These are phyloP conservation scores for Paecilomyces dactylethromorphus DNA, from an alignment of 2,329 filamentous ascomycete species.

Conservation along the genomic window DNA sequence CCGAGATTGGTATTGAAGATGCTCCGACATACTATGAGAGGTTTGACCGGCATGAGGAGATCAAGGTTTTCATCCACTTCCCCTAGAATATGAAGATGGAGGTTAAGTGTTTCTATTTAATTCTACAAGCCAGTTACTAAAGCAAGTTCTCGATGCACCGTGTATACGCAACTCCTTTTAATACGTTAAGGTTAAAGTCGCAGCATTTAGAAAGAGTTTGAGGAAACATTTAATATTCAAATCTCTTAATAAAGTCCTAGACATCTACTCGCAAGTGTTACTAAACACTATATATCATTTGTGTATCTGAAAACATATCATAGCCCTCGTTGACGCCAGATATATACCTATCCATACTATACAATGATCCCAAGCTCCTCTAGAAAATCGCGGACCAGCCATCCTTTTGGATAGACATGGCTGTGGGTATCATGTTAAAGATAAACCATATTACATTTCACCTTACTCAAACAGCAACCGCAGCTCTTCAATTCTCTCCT, in stretches of 20 bases:
- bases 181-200: too few relatives aligned
- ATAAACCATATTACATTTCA: background rate
- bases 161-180: too few relatives aligned
- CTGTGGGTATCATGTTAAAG: background rate
- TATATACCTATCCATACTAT: background rate
- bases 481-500: constrained; percentile 88
- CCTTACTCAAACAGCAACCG: constrained; percentile 64
- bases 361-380: too few relatives aligned
- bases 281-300: background rate
- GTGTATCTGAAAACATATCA: background rate
- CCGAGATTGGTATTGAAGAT: constrained; percentile 58
- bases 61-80: constrained; percentile 58
- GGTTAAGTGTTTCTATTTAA: background rate
- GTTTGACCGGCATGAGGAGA: constrained; percentile 60
- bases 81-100: too few relatives aligned
- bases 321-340: background rate
- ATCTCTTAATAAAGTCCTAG: background rate
- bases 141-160: too few relatives aligned
- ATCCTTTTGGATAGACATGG: background rate
- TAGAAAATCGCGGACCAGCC: background rate
- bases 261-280: background rate
- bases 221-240: too few relatives aligned
- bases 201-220: too few relatives aligned
- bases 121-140: too few relatives aligned
- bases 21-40: constrained; percentile 57